Base-by-base conservation (phyloP, 2,329 filamentous ascomycete species). In the Trichophyton rubrum region DNA sequence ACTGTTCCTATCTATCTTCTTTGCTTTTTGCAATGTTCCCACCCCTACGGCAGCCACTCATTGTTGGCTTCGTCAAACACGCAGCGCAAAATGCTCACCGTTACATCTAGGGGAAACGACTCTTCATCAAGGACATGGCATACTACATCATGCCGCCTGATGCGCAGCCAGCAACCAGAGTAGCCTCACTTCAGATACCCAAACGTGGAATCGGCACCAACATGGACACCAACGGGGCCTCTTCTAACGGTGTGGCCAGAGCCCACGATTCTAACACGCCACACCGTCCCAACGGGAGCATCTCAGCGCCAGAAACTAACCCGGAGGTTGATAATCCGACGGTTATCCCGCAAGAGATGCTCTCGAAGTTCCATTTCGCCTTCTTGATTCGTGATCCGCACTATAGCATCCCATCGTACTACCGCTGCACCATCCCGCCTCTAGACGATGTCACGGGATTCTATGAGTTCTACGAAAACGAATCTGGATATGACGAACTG, bases 41-140 rank as follows among this genome's bases (percentile, higher is more conserved):
- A 35, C 15, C 5, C 24, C 27, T 6, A 30, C 27, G 35, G 51
- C 53, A 8, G n/a, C 22, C 35, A 38, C 11, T 20, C 35, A 56
- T 56, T 9, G 33, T 56, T 9, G 33, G 30, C 8, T 17, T 11
- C 24, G 24, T 13, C 45, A 27, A 24, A 15, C 5, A 33, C n/a
- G 20, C 33, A 38, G 33, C 33, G 22, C 27, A n/a, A 35, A 45
- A 55, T 69, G 72, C 74, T 77, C 73, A 80, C 74, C 70, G 66
- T 70, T 61, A 20, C 51, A 68, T 57, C 67, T 64, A 95, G 88
- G 88, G 85, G 68, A 96, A 95, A 78, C 88, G 92, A 67, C 78
- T 95, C 68, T 96, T 97, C 78, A 93, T 99, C 82, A 99, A 99
- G 75, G 93, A 97, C 74, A 99, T 97, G 78, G 86, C 88, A 60